Evolutionary conservation across 2,329 filamentous ascomycete genomes (phyloP).

Genomic region (Ceratocystis ficicola): DNA sequence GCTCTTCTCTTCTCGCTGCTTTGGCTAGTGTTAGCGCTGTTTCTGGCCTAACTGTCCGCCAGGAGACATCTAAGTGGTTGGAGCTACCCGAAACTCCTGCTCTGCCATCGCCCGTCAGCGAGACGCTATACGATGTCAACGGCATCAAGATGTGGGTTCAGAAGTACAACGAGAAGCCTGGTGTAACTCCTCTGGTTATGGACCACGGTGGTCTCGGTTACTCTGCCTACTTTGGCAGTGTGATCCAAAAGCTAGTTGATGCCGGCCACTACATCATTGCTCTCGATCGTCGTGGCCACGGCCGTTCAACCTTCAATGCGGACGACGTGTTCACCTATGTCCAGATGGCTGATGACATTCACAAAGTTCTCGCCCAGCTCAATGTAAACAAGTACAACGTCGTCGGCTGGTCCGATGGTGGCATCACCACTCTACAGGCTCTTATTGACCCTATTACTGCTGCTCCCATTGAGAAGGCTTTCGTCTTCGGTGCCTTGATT

Average conservation of each 20-base stretch:
- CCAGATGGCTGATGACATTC: conserved; percentile 31
- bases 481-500: conserved; percentile 31
- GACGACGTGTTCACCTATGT: conserved; percentile 32
- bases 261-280: conserved; percentile 32
- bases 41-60: conserved; percentile 25
- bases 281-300: conserved; percentile 34
- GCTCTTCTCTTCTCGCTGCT: conserved; percentile 11
- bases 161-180: conserved; percentile 31
- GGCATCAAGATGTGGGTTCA: conserved; percentile 34
- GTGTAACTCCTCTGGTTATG: conserved; percentile 31
- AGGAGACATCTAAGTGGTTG: conserved; percentile 27
- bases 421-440: conserved; percentile 30
- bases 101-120: conserved; percentile 30
- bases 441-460: conserved; percentile 29
- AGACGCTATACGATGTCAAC: conserved; percentile 28
- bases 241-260: conserved; percentile 29
- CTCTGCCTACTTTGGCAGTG: conserved; percentile 33
- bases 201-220: conserved; percentile 34
- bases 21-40: conserved; percentile 7
- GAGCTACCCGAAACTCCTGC: conserved; percentile 32
- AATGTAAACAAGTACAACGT: conserved; percentile 29
- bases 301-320: conserved; percentile 31
- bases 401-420: conserved; percentile 35
- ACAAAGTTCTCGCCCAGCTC: conserved; percentile 27
- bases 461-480: conserved; percentile 31